Conservation (phyloP, 1,284 basidiomycete species). For the Pseudozyma pruni region DNA sequence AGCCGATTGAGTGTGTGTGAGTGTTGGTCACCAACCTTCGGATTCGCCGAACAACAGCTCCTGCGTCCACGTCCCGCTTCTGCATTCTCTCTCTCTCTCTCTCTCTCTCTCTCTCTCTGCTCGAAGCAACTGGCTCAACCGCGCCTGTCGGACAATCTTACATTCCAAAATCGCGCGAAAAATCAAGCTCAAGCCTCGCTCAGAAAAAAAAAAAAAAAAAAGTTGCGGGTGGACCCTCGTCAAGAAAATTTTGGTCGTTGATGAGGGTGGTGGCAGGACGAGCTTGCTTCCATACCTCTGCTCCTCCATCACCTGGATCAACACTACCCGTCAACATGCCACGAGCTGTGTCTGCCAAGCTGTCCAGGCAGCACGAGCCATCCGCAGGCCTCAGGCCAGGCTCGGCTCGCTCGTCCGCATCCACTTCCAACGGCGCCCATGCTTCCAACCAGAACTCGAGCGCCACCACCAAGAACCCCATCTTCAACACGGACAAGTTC, state of each 20-base stretch:
- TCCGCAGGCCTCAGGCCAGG: conserved; percentile 72
- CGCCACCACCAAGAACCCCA: conserved; percentile 65
- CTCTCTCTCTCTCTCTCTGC: conserved; percentile 9
- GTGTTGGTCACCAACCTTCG: conserved; percentile 24
- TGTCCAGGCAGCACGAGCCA: conserved; percentile 79
- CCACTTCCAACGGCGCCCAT: conserved; percentile 23
- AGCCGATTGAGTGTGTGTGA: too few species aligned
- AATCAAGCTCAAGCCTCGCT: too few species aligned
- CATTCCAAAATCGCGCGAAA: not conserved
- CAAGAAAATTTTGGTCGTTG: conserved; percentile 20
- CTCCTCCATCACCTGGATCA: conserved; percentile 8
- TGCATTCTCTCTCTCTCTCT: conserved; percentile 3
- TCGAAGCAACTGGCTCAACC: conserved; percentile 14
- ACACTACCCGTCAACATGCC: conserved; percentile 76
- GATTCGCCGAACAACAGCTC: conserved; percentile 10
- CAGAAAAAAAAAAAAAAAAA: not conserved
- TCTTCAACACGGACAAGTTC: conserved; percentile 84
- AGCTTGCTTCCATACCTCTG: not conserved
- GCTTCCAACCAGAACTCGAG: conserved; percentile 62
- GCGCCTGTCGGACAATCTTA: not conserved
- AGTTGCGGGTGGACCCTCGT: not conserved
- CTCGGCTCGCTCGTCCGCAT: conserved; percentile 70
- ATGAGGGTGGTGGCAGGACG: not conserved
- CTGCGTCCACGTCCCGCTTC: not conserved
- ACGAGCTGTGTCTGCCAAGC: conserved; percentile 84